These are phyloP conservation scores for Oxyria digyna DNA, from an alignment of 148 eudicot species.

Conservation along the genomic window DNA sequence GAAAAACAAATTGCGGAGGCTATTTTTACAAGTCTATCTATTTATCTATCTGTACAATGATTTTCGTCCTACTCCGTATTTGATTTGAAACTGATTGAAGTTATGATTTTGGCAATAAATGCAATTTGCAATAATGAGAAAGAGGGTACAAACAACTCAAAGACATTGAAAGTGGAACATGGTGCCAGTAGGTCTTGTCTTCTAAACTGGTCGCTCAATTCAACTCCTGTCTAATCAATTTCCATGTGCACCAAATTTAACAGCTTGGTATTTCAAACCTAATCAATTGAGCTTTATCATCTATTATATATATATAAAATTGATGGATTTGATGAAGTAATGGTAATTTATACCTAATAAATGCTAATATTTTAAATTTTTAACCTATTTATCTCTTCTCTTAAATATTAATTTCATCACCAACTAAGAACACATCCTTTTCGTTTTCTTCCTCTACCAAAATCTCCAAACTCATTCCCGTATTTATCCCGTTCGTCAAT, in stretches of 20 bases:
- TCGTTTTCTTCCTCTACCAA: no score
- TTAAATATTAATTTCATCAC: no score
- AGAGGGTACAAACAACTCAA: constrained; percentile 7
- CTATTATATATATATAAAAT: no score
- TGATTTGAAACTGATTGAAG: background rate
- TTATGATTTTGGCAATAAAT: background rate
- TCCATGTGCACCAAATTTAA: constrained; percentile 1
- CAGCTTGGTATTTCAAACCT: background rate
- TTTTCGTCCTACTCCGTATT: background rate
- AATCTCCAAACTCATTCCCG: no score
- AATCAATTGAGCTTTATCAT: no score
- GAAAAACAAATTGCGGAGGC: background rate
- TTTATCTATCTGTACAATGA: background rate
- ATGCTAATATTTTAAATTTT: no score
- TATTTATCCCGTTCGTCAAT: no score
- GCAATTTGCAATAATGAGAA: background rate
- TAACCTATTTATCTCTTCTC: no score
- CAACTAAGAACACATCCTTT: no score
- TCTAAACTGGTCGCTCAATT: background rate
- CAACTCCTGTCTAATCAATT: background rate
- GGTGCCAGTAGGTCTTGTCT: constrained; percentile 3
- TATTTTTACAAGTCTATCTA: background rate
- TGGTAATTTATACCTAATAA: no score
- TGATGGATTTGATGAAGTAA: no score
- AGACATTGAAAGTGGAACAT: constrained; percentile 7